These are phyloP conservation scores for Speleostelium caveatum DNA, from an alignment of 78 protist species.

Conservation along the genomic window DNA sequence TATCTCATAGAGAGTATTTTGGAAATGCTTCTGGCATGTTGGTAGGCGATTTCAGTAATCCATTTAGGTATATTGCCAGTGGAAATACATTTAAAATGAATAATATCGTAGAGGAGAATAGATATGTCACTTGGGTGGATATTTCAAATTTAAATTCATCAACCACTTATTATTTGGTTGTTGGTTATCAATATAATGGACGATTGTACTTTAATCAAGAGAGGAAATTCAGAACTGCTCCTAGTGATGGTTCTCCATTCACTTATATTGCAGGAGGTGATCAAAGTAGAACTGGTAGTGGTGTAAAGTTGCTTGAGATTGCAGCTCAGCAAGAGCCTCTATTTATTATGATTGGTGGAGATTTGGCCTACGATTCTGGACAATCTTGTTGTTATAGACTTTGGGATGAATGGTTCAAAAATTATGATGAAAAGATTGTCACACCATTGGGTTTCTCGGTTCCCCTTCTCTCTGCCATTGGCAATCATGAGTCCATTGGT, in stretches of 20 bases:
- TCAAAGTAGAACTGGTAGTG: conserved; percentile 9
- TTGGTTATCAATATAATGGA: background rate
- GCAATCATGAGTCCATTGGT: conserved; percentile 74
- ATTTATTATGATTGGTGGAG: conserved; percentile 81
- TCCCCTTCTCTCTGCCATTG: conserved; percentile 54
- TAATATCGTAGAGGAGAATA: conserved; percentile 24
- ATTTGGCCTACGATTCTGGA: conserved; percentile 74
- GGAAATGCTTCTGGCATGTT: background rate
- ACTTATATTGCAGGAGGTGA: conserved; percentile 68
- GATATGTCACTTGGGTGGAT: conserved; percentile 64
- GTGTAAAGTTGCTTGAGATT: background rate
- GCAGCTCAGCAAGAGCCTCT: conserved; percentile 58
- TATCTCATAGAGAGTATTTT: background rate
- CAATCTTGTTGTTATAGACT: conserved; percentile 60
- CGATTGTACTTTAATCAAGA: conserved; percentile 12
- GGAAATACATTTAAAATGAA: conserved; percentile 27
- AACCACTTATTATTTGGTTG: conserved; percentile 20
- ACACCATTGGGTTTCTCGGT: conserved; percentile 51
- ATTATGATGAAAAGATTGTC: conserved; percentile 36
- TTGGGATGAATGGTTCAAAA: conserved; percentile 79
- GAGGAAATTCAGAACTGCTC: conserved; percentile 69
- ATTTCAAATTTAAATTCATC: background rate
- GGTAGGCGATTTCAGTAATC: conserved; percentile 21
- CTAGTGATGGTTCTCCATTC: conserved; percentile 31
- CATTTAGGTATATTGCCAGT: background rate